phyloP scores from a whole-genome alignment of 116 monocot genomes.

The Cymodocea nodosa region DNA sequence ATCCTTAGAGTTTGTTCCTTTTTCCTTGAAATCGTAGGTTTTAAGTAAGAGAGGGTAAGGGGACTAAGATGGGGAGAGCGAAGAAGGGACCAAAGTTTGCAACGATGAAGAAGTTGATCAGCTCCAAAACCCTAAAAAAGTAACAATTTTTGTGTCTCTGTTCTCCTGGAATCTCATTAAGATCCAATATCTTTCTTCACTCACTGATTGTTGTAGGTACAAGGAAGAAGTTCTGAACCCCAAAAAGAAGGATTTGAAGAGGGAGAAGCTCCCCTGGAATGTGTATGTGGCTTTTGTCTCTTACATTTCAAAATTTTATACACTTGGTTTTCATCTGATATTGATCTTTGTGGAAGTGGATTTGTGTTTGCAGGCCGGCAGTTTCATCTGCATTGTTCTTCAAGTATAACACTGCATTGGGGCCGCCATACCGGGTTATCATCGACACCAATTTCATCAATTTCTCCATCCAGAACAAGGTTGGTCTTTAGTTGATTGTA shows the following conservation, averaged over 20 bases:
- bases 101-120: conserved; percentile 58
- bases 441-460: conserved; percentile 98
- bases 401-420: conserved; percentile 85
- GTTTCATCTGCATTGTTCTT: conserved; percentile 83
- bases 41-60: neutral
- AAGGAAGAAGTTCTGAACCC: conserved; percentile 87
- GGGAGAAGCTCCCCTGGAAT: conserved; percentile 72
- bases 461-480: conserved; percentile 97
- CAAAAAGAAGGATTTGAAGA: conserved; percentile 46
- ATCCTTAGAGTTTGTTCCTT: too few relatives aligned
- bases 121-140: conserved; percentile 72
- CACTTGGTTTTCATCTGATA: neutral
- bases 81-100: conserved; percentile 91
- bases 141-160: neutral
- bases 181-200: neutral
- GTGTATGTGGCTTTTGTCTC: conserved; percentile 24
- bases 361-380: conserved; percentile 29
- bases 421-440: conserved; percentile 84
- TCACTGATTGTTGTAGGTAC: conserved; percentile 21
- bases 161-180: neutral
- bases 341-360: neutral
- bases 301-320: neutral
- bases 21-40: too few relatives aligned
- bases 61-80: conserved; percentile 61
- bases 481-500: conserved; percentile 7